These are phyloP conservation scores for Ambrosia hybrid DNA, from an alignment of 140 eudicot genomes.

Conservation along the genomic window DNA sequence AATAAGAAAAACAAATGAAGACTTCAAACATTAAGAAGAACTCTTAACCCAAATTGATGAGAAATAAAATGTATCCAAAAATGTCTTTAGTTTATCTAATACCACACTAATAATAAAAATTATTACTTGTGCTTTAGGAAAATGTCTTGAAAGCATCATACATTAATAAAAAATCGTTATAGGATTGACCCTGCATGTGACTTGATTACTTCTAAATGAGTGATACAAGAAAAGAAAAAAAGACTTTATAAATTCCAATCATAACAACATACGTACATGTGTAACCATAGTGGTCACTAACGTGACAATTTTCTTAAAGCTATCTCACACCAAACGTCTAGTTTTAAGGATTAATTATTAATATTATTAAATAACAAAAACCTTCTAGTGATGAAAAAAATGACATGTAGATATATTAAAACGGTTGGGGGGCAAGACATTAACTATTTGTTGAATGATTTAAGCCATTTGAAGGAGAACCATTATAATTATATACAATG, in stretches of 20 bases:
- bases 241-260: neutral
- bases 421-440: constrained; percentile 13
- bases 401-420: constrained; percentile 12
- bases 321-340: constrained; percentile 6
- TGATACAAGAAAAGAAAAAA: neutral
- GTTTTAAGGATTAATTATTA: neutral
- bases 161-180: no score
- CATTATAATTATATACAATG: constrained; percentile 27
- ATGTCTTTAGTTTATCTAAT: no score
- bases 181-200: neutral
- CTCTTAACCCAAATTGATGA: no score
- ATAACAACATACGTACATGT: neutral
- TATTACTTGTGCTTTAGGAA: no score
- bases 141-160: no score
- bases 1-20: no score
- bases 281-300: constrained; percentile 8
- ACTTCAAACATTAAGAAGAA: no score
- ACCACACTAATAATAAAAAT: no score
- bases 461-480: constrained; percentile 30
- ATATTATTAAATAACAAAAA: neutral
- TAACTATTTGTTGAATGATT: constrained; percentile 5
- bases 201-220: neutral
- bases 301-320: neutral
- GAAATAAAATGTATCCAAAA: no score
- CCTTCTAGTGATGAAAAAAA: neutral